Conservation (phyloP, 1,139 yeast genomes). For the Arxiozyma slooffiae region DNA sequence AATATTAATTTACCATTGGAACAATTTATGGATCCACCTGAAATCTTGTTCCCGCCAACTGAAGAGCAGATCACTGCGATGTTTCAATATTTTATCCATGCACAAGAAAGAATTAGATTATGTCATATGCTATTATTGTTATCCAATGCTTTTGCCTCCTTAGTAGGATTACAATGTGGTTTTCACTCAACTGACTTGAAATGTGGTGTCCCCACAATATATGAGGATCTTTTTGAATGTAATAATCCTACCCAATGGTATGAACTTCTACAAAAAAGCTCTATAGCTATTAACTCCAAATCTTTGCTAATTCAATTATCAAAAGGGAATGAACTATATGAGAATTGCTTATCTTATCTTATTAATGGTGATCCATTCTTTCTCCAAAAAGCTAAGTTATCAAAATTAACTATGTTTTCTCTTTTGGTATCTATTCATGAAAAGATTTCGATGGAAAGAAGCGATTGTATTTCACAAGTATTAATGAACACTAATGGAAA, state of each 20-base stretch:
- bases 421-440: conserved; percentile 67
- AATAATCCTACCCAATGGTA: conserved; percentile 53
- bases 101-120: conserved; percentile 80
- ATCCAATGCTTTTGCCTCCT: conserved; percentile 58
- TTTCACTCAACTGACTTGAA: conserved; percentile 47
- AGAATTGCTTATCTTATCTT: conserved; percentile 41
- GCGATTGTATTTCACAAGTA: conserved; percentile 17
- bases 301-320: conserved; percentile 45
- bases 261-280: conserved; percentile 28
- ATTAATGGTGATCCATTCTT: conserved; percentile 36
- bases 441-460: conserved; percentile 47
- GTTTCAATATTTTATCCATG: conserved; percentile 66
- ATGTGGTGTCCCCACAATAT: conserved; percentile 60
- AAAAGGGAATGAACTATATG: conserved; percentile 46
- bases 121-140: conserved; percentile 69
- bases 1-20: conserved; percentile 65
- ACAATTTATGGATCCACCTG: conserved; percentile 50
- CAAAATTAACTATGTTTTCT: conserved; percentile 52
- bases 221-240: conserved; percentile 64
- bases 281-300: conserved; percentile 38
- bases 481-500: conserved; percentile 13
- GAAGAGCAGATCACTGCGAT: conserved; percentile 39
- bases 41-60: conserved; percentile 19
- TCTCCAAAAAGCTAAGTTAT: conserved; percentile 34
- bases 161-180: conserved; percentile 54